Evolutionary conservation across 1,139 yeast species (phyloP).

Genomic region (Candida labiduridarum): DNA sequence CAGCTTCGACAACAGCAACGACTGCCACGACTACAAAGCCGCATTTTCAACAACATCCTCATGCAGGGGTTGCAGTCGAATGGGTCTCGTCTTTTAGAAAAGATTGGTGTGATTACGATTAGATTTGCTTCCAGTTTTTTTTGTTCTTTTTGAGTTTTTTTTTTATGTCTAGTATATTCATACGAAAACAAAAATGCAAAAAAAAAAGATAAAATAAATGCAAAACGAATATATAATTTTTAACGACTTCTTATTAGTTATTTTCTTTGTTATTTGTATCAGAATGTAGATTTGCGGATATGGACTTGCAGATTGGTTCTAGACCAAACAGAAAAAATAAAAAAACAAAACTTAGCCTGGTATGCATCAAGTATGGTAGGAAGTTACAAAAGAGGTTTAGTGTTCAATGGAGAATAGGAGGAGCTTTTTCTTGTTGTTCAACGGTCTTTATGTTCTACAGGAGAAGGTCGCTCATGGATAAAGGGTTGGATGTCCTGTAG

Average conservation of each 20-base stretch:
- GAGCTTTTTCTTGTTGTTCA: too few species aligned
- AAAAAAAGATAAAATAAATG: neutral
- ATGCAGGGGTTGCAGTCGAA: slow-evolving; percentile 9
- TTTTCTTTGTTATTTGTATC: neutral
- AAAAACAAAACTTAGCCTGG: too few species aligned
- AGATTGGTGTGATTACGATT: slow-evolving; percentile 40
- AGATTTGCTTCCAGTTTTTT: slow-evolving; percentile 1
- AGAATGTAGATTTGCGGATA: neutral
- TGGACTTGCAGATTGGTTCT: neutral
- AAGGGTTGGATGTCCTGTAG: neutral
- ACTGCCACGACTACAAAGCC: neutral
- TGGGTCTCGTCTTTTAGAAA: slow-evolving; percentile 24
- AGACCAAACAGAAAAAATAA: neutral
- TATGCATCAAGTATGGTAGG: too few species aligned
- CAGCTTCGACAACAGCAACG: slow-evolving; percentile 11
- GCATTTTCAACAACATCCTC: slow-evolving; percentile 1
- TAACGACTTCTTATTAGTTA: neutral
- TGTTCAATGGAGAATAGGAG: too few species aligned
- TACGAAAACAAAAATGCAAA: neutral
- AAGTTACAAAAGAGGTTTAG: neutral
- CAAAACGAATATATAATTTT: neutral
- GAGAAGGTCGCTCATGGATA: neutral
- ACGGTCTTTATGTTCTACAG: too few species aligned
- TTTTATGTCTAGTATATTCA: neutral
- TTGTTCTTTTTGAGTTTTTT: neutral